phyloP scores from a whole-genome alignment of 2,329 filamentous ascomycete genomes.

The Lachnellula subtilissima region DNA sequence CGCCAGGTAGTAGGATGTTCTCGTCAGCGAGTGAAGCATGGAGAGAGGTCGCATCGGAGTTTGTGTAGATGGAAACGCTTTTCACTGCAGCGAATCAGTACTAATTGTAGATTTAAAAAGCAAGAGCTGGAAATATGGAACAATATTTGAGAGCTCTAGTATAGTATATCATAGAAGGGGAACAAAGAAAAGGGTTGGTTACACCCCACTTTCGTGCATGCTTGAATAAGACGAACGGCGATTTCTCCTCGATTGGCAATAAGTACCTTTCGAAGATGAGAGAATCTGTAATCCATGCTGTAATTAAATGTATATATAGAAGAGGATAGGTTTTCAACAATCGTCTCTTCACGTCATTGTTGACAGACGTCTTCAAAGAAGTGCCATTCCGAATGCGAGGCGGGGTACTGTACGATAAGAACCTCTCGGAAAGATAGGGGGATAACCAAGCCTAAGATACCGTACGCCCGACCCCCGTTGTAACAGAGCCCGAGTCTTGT shows the following conservation, averaged over 20 bases:
- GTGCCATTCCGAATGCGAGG: background rate
- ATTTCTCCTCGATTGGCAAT: slow-evolving; percentile 51
- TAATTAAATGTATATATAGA: background rate
- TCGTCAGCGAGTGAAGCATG: slow-evolving; percentile 13
- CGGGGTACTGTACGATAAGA: background rate
- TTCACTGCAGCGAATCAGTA: slow-evolving; percentile 24
- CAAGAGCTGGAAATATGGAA: no score
- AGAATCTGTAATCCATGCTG: background rate
- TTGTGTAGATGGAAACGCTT: slow-evolving; percentile 50
- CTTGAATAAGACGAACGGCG: slow-evolving; percentile 40
- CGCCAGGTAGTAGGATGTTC: slow-evolving; percentile 7
- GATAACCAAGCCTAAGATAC: background rate
- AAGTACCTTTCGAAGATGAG: slow-evolving; percentile 7
- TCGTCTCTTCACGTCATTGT: background rate
- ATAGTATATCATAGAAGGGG: no score
- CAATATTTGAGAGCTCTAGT: no score
- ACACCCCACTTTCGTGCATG: slow-evolving; percentile 9
- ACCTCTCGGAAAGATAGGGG: background rate
- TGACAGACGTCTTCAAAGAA: background rate
- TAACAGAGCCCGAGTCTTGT: background rate
- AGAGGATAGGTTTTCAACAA: background rate
- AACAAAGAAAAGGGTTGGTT: no score
- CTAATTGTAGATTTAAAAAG: no score
- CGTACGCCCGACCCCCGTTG: background rate
- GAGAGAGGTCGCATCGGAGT: slow-evolving; percentile 37